Evolutionary conservation across 805 yeast species (phyloP).

Genomic region (Metschnikowia cubensis): DNA sequence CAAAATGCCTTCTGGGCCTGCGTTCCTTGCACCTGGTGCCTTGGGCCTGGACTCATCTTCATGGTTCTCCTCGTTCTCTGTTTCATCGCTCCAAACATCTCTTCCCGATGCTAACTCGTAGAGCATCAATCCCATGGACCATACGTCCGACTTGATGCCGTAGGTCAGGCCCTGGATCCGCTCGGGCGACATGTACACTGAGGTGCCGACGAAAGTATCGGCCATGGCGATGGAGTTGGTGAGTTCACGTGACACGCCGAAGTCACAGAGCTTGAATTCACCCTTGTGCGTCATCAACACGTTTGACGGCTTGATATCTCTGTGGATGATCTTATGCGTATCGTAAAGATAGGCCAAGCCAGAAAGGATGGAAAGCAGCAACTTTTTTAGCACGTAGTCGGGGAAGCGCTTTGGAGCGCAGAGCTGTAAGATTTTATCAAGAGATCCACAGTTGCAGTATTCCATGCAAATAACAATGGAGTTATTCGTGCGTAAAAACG

Average conservation of each 20-base stretch:
- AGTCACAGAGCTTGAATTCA: conserved; percentile 87
- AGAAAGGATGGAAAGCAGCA: conserved; percentile 69
- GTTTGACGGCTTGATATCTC: conserved; percentile 95
- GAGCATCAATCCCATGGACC: conserved; percentile 92
- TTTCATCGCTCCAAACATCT: conserved; percentile 68
- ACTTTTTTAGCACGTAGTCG: conserved; percentile 64
- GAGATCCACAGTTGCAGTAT: conserved; percentile 90
- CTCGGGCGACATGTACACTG: conserved; percentile 96
- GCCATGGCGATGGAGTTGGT: conserved; percentile 83
- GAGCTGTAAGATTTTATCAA: conserved; percentile 72
- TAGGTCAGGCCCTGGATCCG: conserved; percentile 93
- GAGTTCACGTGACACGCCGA: conserved; percentile 91
- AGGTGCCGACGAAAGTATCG: conserved; percentile 96
- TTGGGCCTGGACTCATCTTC: conserved; percentile 4
- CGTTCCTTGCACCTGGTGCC: conserved; percentile 23
- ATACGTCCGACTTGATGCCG: conserved; percentile 92
- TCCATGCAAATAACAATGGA: conserved; percentile 93
- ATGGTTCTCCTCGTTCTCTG: conserved; percentile 19
- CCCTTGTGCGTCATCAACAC: conserved; percentile 85
- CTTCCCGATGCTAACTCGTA: conserved; percentile 84
- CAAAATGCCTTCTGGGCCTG: conserved; percentile 75
- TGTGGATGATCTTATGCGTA: conserved; percentile 82
- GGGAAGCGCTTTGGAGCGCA: conserved; percentile 39
- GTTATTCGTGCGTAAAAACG: conserved; percentile 58
- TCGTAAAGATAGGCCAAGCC: conserved; percentile 82